Conservation (phyloP, 176 grass and related monocot species). For the Avena sativa region DNA sequence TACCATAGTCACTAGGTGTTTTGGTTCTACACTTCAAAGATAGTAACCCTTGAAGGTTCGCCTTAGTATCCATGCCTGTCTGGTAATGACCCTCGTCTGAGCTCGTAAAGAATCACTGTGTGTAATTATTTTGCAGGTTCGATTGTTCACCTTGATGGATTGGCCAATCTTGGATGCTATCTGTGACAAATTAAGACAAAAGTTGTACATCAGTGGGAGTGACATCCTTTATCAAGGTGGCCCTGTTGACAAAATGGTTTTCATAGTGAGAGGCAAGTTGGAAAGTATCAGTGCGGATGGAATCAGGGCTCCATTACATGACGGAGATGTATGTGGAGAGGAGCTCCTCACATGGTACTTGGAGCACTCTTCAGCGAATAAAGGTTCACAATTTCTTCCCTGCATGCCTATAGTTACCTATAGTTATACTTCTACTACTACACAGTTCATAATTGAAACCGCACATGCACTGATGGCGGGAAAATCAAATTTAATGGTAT, state of each 20-base stretch:
- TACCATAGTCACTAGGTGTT: neutral
- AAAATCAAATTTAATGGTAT: slow-evolving; percentile 75
- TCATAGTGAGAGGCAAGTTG: slow-evolving; percentile 89
- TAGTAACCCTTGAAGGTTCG: neutral
- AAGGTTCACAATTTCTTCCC: slow-evolving; percentile 54
- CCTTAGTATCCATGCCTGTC: slow-evolving; percentile 3
- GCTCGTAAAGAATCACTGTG: neutral
- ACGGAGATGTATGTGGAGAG: slow-evolving; percentile 96
- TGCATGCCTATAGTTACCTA: neutral
- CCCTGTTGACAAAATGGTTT: slow-evolving; percentile 94
- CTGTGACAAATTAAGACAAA: slow-evolving; percentile 88
- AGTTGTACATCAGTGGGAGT: slow-evolving; percentile 84
- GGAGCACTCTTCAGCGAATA: slow-evolving; percentile 82
- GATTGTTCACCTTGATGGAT: slow-evolving; percentile 86
- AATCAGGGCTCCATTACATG: slow-evolving; percentile 64
- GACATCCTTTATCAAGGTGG: slow-evolving; percentile 79
- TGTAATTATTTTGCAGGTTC: slow-evolving; percentile 60
- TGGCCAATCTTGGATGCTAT: slow-evolving; percentile 90
- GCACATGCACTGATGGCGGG: slow-evolving; percentile 42
- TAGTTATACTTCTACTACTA: neutral
- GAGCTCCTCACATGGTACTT: slow-evolving; percentile 97
- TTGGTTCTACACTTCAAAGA: slow-evolving; percentile 30
- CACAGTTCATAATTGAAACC: slow-evolving; percentile 10
- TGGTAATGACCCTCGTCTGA: neutral
- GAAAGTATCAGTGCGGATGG: slow-evolving; percentile 88